Percentiles rank a stretch among this genome's conserved stretches.
phyloP scores from a whole-genome alignment of 2,329 filamentous ascomycete species.

The Aciculosporium take region DNA sequence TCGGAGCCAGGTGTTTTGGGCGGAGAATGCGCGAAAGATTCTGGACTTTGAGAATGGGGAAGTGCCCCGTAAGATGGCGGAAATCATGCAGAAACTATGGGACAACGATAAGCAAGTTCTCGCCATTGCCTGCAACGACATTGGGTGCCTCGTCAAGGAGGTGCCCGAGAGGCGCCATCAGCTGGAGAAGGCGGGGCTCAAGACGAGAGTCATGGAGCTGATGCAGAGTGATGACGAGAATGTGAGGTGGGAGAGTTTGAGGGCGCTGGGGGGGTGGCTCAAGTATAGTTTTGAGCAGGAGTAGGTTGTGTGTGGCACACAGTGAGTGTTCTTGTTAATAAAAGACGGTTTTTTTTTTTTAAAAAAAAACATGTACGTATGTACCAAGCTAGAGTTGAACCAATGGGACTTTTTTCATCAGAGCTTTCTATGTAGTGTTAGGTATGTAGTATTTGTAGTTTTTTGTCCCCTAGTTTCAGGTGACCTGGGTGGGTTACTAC shows the following conservation, averaged over 20 bases:
- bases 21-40: slow-evolving; percentile 77
- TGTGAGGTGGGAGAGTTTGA: slow-evolving; percentile 83
- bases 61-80: slow-evolving; percentile 66
- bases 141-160: slow-evolving; percentile 78
- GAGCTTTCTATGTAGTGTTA: no score
- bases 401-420: no score
- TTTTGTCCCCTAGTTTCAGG: no score
- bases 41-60: slow-evolving; percentile 70
- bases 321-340: no score
- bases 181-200: slow-evolving; percentile 73
- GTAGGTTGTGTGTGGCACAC: no score
- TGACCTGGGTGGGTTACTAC: no score
- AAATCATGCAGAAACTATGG: slow-evolving; percentile 63
- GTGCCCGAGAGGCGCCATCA: slow-evolving; percentile 69
- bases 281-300: slow-evolving; percentile 46
- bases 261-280: slow-evolving; percentile 56
- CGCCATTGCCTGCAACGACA: slow-evolving; percentile 84
- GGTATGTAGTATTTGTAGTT: no score
- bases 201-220: slow-evolving; percentile 79
- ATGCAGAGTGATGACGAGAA: slow-evolving; percentile 83
- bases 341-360: no score
- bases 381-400: no score
- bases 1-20: slow-evolving; percentile 76
- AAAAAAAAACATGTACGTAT: no score
- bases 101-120: slow-evolving; percentile 75